A percentile compares a stretch with the other conserved stretches of the same genome.
phyloP scores from a whole-genome alignment of 306 rosid genomes.

The Pachyrhizus erosus region DNA sequence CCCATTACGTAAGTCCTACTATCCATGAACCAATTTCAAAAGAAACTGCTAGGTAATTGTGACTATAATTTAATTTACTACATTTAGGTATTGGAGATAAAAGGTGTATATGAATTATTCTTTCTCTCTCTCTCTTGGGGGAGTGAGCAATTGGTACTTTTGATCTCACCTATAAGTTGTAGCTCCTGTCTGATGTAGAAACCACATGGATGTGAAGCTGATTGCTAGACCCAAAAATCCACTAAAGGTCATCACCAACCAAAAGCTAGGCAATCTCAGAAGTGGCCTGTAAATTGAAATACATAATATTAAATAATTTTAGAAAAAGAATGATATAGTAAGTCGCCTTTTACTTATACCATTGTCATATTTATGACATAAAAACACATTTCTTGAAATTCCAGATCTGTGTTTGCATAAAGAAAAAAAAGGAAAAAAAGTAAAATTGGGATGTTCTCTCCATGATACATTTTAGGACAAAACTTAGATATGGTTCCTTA shows the following conservation, averaged over 20 bases:
- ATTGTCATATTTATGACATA: slow-evolving; percentile 20
- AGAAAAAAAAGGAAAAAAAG: slow-evolving; percentile 22
- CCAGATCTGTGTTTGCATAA: slow-evolving; percentile 10
- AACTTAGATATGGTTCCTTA: no score
- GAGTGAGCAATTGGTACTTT: slow-evolving; percentile 5
- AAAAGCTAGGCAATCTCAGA: slow-evolving; percentile 83
- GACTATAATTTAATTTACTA: neutral
- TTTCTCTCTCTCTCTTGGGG: neutral
- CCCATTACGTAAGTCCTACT: neutral
- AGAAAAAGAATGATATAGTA: neutral
- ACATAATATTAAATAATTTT: slow-evolving; percentile 26
- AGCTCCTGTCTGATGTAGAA: slow-evolving; percentile 98
- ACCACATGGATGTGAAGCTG: slow-evolving; percentile 99
- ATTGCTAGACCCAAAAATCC: slow-evolving; percentile 95
- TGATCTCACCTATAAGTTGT: slow-evolving; percentile 87
- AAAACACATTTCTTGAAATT: slow-evolving; percentile 27
- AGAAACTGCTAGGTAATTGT: neutral
- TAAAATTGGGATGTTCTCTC: slow-evolving; percentile 11
- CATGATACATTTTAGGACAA: slow-evolving; percentile 4
- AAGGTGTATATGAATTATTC: neutral
- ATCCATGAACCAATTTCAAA: slow-evolving; percentile 5
- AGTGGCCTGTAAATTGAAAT: slow-evolving; percentile 80
- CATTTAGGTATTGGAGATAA: neutral
- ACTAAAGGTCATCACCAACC: slow-evolving; percentile 91
- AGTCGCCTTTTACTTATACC: neutral